phyloP scores from a whole-genome alignment of 2,329 filamentous ascomycete species.

The Fusarium sp. region DNA sequence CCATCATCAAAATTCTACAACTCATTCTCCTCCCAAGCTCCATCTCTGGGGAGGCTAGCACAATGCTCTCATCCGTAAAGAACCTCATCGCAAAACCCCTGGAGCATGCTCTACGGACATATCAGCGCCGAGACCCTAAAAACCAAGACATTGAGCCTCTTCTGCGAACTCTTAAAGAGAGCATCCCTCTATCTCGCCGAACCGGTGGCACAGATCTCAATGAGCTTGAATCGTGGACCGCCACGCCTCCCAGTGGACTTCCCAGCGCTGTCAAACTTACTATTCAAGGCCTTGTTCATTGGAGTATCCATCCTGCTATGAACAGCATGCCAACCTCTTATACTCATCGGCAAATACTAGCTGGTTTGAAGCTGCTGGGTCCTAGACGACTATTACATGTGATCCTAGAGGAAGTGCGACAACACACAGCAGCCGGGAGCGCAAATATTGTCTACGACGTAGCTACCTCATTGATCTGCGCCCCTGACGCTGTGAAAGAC shows the following conservation, averaged over 20 bases:
- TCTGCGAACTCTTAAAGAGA: conserved; percentile 71
- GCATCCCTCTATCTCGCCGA: conserved; percentile 67
- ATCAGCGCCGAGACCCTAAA: conserved; percentile 73
- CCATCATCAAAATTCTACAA: conserved; percentile 77
- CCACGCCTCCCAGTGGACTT: conserved; percentile 66
- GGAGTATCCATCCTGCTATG: conserved; percentile 69
- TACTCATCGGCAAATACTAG: conserved; percentile 76
- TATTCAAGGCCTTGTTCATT: conserved; percentile 72
- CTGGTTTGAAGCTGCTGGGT: conserved; percentile 70
- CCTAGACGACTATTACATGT: conserved; percentile 68
- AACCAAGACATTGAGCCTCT: conserved; percentile 78
- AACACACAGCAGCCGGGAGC: conserved; percentile 69
- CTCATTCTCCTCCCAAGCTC: conserved; percentile 77
- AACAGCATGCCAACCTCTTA: conserved; percentile 72
- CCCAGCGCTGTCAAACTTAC: conserved; percentile 68
- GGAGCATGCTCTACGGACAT: conserved; percentile 72
- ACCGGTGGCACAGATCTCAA: conserved; percentile 71
- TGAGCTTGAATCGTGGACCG: conserved; percentile 76
- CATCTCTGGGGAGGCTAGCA: conserved; percentile 76
- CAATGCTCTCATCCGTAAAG: conserved; percentile 77
- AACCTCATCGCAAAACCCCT: conserved; percentile 77
- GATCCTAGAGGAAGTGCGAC: conserved; percentile 75
- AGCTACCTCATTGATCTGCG: conserved; percentile 74
- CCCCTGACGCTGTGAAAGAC: conserved; percentile 67
- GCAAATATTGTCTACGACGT: conserved; percentile 75